Conservation (phyloP, 306 rosid species). For the Inga oerstediana region DNA sequence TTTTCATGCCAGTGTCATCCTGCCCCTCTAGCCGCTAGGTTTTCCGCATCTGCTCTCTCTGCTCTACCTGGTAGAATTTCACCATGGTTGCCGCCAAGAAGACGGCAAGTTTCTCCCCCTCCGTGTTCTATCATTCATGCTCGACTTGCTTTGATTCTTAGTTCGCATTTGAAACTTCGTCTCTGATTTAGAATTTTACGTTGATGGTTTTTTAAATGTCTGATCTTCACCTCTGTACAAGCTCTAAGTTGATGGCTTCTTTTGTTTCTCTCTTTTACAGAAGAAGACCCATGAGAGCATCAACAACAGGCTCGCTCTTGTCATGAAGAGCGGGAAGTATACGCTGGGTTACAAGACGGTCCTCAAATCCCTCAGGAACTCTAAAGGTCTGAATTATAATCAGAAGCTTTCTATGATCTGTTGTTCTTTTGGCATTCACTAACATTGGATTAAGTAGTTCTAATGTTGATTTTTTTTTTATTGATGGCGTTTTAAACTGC, state of each 20-base stretch:
- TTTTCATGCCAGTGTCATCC: not conserved
- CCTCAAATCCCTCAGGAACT: conserved; percentile 67
- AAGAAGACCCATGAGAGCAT: conserved; percentile 93
- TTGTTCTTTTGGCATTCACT: not conserved
- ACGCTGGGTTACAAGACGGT: conserved; percentile 84
- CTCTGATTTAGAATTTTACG: conserved; percentile 4
- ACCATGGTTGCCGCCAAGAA: conserved; percentile 71
- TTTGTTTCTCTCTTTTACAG: not conserved
- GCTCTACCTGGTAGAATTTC: not conserved
- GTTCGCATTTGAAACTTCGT: not conserved
- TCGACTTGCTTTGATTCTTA: not conserved
- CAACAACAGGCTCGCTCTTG: conserved; percentile 89
- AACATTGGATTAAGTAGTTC: not conserved
- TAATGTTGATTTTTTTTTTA: not conserved
- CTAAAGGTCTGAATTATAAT: conserved; percentile 50
- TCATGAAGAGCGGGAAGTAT: conserved; percentile 85
- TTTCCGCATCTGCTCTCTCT: not conserved
- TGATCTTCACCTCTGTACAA: not conserved
- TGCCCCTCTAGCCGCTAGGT: not conserved
- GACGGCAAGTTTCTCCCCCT: conserved; percentile 38
- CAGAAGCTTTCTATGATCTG: not conserved
- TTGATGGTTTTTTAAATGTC: not conserved
- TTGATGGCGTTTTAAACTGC: not conserved
- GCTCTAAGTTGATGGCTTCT: not conserved
- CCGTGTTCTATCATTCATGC: not conserved